Conservation (phyloP, 805 yeast genomes). For the Myxozyma sirexii region DNA sequence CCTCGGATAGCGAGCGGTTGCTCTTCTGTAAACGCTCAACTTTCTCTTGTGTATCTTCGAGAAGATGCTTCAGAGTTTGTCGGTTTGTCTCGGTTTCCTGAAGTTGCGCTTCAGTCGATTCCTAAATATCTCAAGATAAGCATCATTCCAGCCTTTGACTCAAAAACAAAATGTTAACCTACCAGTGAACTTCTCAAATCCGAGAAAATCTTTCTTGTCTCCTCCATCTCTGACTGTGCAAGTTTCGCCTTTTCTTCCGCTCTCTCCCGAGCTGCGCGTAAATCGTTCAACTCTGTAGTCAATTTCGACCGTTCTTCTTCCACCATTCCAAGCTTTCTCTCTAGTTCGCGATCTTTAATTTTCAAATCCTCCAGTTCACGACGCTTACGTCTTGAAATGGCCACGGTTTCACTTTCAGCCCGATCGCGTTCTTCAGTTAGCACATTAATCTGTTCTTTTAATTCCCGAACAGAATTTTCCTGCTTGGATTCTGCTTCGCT, state of each 20-base stretch:
- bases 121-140: conserved; percentile 6
- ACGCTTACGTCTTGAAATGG: conserved; percentile 56
- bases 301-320: conserved; percentile 32
- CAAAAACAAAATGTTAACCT: background rate
- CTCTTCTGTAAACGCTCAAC: conserved; percentile 43
- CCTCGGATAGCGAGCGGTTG: conserved; percentile 42
- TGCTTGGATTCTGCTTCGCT: conserved; percentile 67
- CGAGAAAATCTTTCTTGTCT: conserved; percentile 30
- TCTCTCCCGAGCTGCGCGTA: conserved; percentile 36
- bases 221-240: conserved; percentile 41
- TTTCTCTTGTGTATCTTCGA: conserved; percentile 44
- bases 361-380: conserved; percentile 68
- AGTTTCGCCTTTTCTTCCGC: conserved; percentile 35
- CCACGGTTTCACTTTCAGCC: conserved; percentile 56
- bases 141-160: background rate
- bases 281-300: conserved; percentile 32
- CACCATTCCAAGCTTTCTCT: conserved; percentile 39
- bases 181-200: conserved; percentile 37
- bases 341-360: conserved; percentile 49
- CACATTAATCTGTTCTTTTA: conserved; percentile 54
- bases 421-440: conserved; percentile 63
- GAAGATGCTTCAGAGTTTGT: conserved; percentile 41
- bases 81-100: conserved; percentile 41
- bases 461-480: conserved; percentile 55
- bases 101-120: conserved; percentile 38